phyloP scores from a whole-genome alignment of 306 rosid species.

The Acacia confusa region DNA sequence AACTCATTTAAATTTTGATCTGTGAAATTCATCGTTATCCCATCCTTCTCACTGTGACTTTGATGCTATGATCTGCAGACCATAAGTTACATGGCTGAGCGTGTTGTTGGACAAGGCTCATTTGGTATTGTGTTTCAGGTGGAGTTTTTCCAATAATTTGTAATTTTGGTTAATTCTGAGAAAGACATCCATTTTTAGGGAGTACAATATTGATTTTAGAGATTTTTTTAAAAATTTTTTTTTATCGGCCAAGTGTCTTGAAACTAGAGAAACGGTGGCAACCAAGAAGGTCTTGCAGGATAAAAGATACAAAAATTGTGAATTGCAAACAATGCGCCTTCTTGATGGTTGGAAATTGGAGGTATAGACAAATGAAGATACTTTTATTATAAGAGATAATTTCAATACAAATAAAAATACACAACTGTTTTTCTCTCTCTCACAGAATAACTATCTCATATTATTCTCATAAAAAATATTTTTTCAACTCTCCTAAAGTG shows the following conservation, averaged over 20 bases:
- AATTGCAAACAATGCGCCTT: slow-evolving; percentile 80
- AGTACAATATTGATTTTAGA: background rate
- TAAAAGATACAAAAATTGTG: slow-evolving; percentile 71
- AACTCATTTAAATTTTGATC: background rate
- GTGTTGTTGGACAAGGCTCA: slow-evolving; percentile 70
- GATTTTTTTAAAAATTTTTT: background rate
- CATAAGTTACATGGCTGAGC: slow-evolving; percentile 79
- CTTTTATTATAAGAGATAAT: no score
- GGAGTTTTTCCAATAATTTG: slow-evolving; percentile 19
- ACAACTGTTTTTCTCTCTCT: no score
- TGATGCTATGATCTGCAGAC: slow-evolving; percentile 44
- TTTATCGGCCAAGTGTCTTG: slow-evolving; percentile 70
- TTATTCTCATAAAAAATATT: no score
- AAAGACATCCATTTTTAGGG: background rate
- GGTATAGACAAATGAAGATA: no score
- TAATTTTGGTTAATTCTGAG: background rate
- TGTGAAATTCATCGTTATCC: background rate
- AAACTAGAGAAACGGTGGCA: slow-evolving; percentile 54
- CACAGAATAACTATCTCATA: no score
- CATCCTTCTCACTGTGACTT: background rate
- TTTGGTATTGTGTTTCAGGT: slow-evolving; percentile 81
- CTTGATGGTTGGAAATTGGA: no score
- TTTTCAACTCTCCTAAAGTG: no score
- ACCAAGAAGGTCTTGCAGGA: slow-evolving; percentile 71
- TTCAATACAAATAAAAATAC: no score